Base-by-base conservation (phyloP, 2,329 filamentous ascomycete genomes). In the Talaromyces piceae region DNA sequence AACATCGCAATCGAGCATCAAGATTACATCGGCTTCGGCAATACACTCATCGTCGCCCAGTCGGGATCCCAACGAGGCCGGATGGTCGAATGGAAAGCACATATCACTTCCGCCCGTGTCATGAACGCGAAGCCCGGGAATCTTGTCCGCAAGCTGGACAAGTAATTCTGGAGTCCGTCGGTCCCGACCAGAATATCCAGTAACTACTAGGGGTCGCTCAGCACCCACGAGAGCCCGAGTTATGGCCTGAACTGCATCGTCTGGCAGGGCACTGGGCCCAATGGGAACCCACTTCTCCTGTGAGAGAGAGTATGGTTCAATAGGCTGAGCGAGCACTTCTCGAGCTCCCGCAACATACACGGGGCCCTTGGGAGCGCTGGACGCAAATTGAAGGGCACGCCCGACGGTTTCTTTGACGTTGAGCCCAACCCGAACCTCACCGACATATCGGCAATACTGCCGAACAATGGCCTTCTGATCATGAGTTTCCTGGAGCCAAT, bases 321-420 rank as follows among this genome's bases (percentile, higher is more conserved):
- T 81, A 28, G 91, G 87, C 60, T 88, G 82, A 63, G 89, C 85
- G 79, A 93, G 86, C 2, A 87, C 80, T 67, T 93, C 87, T 57
- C 87, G 74, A 3, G 86, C 83, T 1, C 83, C 87, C 53, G 77
- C 81, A 1, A 93, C 72, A 58, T 93, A 91, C 1, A 88, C 86
- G 0, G 88, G 87, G 0, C 87, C 87, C 54, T 82, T 77, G 0
- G 87, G 87, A 47, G 82, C 82, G 13, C 80, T 86, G 51, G 71
- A 83, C 0, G 88, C 86, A 62, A 91, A 91, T 57, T 86, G 86
- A 50, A 91, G 66, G 0, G 88, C 87, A 3, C 88, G 82, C 63
- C 87, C 87, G 53, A 91, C 84, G 72, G 90, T 83, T 71, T 91
- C 86, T 75, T 91, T 91, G 54, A 91, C 80, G 60, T 91, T 91